phyloP scores from a whole-genome alignment of 352 stramenopile species.

The Phytophthora melonis region DNA sequence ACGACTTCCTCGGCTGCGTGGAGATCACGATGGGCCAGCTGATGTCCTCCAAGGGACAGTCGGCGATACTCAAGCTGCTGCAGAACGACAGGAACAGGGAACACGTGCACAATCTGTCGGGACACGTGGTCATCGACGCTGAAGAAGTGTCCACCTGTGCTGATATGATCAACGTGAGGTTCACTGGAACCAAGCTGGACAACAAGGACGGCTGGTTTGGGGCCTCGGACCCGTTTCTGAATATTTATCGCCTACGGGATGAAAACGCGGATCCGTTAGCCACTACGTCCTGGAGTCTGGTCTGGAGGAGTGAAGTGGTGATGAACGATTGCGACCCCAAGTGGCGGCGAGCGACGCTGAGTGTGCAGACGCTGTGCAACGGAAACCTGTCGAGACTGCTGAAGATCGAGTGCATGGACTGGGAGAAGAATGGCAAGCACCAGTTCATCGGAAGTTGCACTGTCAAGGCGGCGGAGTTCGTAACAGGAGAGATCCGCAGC shows the following conservation, averaged over 20 bases:
- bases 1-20: constrained; percentile 82
- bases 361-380: constrained; percentile 77
- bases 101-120: constrained; percentile 57
- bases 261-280: constrained; percentile 45
- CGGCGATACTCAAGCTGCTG: constrained; percentile 63
- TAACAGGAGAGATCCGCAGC: constrained; percentile 58
- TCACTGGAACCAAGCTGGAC: constrained; percentile 71
- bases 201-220: constrained; percentile 86
- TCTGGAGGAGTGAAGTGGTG: constrained; percentile 74
- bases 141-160: constrained; percentile 76
- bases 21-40: constrained; percentile 84
- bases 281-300: constrained; percentile 61
- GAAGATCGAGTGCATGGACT: constrained; percentile 85
- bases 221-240: constrained; percentile 80
- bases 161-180: constrained; percentile 70
- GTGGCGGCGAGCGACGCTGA: constrained; percentile 65
- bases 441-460: constrained; percentile 73
- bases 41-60: constrained; percentile 72
- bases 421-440: constrained; percentile 74
- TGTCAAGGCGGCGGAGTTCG: constrained; percentile 64
- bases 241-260: constrained; percentile 74
- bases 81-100: constrained; percentile 48
- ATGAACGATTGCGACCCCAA: constrained; percentile 77
- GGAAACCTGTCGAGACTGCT: constrained; percentile 60
- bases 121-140: constrained; percentile 71